phyloP scores from a whole-genome alignment of 2,329 filamentous ascomycete species.

The Penicillium sp. region DNA sequence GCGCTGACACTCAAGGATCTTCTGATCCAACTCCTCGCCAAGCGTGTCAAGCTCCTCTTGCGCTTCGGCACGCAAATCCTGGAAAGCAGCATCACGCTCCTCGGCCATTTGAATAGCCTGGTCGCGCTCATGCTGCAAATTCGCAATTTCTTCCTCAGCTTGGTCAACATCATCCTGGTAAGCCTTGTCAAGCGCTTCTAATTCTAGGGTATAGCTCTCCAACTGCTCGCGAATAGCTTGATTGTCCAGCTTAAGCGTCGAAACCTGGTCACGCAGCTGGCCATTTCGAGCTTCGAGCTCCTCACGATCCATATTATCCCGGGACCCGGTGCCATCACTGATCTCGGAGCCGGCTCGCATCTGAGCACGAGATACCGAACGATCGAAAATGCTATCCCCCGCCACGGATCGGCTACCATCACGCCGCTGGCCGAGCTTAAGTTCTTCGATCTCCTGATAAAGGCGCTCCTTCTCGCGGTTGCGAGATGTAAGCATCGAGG shows the following conservation, averaged over 20 bases:
- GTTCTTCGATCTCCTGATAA: slow-evolving; percentile 95
- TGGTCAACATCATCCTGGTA: slow-evolving; percentile 82
- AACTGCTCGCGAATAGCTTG: slow-evolving; percentile 85
- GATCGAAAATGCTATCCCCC: slow-evolving; percentile 88
- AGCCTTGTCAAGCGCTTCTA: slow-evolving; percentile 71
- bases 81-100: slow-evolving; percentile 58
- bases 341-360: slow-evolving; percentile 74
- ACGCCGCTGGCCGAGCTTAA: slow-evolving; percentile 84
- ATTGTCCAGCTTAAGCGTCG: slow-evolving; percentile 82
- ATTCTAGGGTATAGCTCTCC: slow-evolving; percentile 76
- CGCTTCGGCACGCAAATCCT: slow-evolving; percentile 60
- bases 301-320: slow-evolving; percentile 78
- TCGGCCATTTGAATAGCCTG: slow-evolving; percentile 77
- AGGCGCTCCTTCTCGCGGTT: slow-evolving; percentile 93
- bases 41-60: slow-evolving; percentile 62
- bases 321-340: slow-evolving; percentile 70
- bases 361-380: slow-evolving; percentile 85
- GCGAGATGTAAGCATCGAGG: slow-evolving; percentile 93
- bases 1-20: slow-evolving; percentile 70
- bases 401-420: slow-evolving; percentile 63
- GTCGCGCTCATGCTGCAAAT: slow-evolving; percentile 80
- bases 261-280: slow-evolving; percentile 82
- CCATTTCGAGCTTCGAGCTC: slow-evolving; percentile 83
- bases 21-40: slow-evolving; percentile 70
- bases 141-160: slow-evolving; percentile 76